Percentiles rank a stretch among this genome's conserved stretches.
Evolutionary conservation across 768 basidiomycete species (phyloP).

Genomic region (Naganishia randhawae): DNA sequence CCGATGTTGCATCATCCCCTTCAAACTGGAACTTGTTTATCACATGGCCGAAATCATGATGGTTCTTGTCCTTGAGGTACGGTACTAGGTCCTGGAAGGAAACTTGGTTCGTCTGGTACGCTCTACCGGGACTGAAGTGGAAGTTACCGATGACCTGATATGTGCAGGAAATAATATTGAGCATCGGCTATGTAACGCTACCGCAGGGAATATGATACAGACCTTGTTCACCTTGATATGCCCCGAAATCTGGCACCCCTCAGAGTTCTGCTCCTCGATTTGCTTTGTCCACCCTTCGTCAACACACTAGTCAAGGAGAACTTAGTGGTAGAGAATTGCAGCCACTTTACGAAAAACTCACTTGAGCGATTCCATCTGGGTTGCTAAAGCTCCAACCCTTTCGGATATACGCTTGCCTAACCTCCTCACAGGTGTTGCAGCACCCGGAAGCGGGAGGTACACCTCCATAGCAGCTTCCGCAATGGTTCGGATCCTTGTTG

Average conservation of each 20-base stretch:
- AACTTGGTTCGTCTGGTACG: conserved; percentile 81
- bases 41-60: conserved; percentile 88
- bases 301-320: conserved; percentile 61
- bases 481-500: conserved; percentile 58
- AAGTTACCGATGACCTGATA: conserved; percentile 69
- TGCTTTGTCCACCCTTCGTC: conserved; percentile 93
- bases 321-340: conserved; percentile 4
- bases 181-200: not conserved
- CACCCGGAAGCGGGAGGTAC: conserved; percentile 55
- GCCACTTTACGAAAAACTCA: conserved; percentile 47
- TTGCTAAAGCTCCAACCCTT: conserved; percentile 93
- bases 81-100: conserved; percentile 61
- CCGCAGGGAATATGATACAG: conserved; percentile 18
- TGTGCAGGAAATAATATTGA: conserved; percentile 2
- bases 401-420: conserved; percentile 79
- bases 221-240: conserved; percentile 95
- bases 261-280: conserved; percentile 81
- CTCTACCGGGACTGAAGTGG: conserved; percentile 86
- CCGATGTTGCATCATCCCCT: conserved; percentile 63
- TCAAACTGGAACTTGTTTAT: conserved; percentile 78
- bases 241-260: conserved; percentile 91
- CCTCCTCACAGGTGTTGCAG: conserved; percentile 94
- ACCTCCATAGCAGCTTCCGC: conserved; percentile 96
- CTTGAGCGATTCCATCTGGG: conserved; percentile 90
- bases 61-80: conserved; percentile 80